Evolutionary conservation across 495 filamentous ascomycete genomes (phyloP), one percentile per base, ranked within the genome.

Genomic region (Mycothermus thermophilus): DNA sequence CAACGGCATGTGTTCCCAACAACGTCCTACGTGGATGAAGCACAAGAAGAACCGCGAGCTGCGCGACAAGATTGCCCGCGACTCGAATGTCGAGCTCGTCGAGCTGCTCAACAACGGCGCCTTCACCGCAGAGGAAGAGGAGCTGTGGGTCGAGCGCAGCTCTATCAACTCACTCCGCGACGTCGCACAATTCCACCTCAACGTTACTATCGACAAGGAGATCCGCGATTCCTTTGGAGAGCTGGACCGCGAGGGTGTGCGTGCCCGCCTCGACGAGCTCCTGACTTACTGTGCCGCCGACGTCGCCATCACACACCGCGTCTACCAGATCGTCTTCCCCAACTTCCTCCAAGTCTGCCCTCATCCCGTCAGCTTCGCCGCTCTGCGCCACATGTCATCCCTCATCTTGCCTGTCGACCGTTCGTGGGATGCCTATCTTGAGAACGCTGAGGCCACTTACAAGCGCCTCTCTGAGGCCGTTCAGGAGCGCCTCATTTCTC

Each of bases 1-100:
- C 7, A 99, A 99, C 48, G 90, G 90, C 20, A 99, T 99, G 90
- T 99, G 90, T 52, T 95, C 90, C 8, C 80, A 80, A 35, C 90
- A 99, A 55, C 71, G 90, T 32, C 90, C 90, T 7, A 90, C 83
- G 1, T 99, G 90, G 90, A 81, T 93, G 77, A 90, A 85, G 43
- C 80, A 92, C 48, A 79, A 82, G 47, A 99, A 99, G 51, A 80
- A 76, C 42, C 73, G 77, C 44, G 87, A 94, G 43, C 47, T 93
- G 30, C 64, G 83, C 26, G 86, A 94, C 34, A 83, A 80, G 52
- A 74, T 90, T 31, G 71, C 79, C 10, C 75, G 58, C 34, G 79
- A 83, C 36, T 78, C 67, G 23, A 75, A 75, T 32, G 57, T 68
- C 12, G 86, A 90, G 43, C 58, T 94, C 13, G 66, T 77, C 12